Base-by-base conservation (phyloP, 2,329 filamentous ascomycete genomes). In the Reticulascus tulasneorum region DNA sequence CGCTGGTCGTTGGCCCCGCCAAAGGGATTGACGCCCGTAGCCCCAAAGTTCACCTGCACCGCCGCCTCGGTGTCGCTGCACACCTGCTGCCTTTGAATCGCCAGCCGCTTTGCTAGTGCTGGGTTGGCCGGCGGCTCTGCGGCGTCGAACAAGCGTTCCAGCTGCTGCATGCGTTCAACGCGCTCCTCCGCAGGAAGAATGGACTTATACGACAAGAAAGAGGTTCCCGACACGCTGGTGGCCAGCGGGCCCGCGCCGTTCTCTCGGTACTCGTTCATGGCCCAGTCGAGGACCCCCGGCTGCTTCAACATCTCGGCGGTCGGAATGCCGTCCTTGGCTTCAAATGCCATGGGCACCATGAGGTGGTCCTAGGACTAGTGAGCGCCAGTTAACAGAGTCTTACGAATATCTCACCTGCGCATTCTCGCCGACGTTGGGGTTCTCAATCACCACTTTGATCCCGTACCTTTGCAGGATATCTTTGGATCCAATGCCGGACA, bases 351-450 rank as follows among this genome's bases (percentile, higher is more conserved):
- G 15, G 49, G 51, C 10, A 54, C 55, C 29, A 59, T 56, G 20
- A 56, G 49, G 35, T 73, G 67, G 42, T 73, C 67, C 23, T 62
- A n/a, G n/a, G n/a, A n/a, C n/a, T n/a, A n/a, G n/a, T n/a, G n/a
- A n/a, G n/a, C n/a, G n/a, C n/a, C n/a, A n/a, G n/a, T n/a, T n/a
- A n/a, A n/a, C n/a, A n/a, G n/a, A n/a, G n/a, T n/a, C n/a, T n/a
- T n/a, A n/a, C n/a, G n/a, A n/a, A n/a, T n/a, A n/a, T n/a, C n/a
- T n/a, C n/a, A n/a, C 54, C 10, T 65, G 53, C 5, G 64, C 42
- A 21, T 60, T 59, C 47, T 63, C 60, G 4, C 64, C 64, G 4
- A 67, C 63, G 27, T 53, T 50, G 4, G 57, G 55, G 10, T 53
- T 51, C 20, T 65, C 49, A 10, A 59, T 43, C 3, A 63, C 31